Conservation (phyloP, 371 early-diverging fungal species). For the Blakeslea trispora region DNA sequence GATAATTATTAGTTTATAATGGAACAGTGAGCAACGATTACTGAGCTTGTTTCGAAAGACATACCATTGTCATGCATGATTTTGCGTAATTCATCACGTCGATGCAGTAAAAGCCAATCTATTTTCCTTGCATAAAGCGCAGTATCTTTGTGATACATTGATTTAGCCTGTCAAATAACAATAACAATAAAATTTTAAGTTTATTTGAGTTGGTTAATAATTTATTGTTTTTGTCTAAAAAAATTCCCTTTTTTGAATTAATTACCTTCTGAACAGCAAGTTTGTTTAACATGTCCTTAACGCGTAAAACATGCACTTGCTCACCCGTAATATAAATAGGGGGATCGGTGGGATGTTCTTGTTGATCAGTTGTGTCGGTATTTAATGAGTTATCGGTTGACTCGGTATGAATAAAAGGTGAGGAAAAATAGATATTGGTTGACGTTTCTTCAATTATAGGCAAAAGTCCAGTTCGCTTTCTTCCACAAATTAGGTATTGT, state of each 20-base stretch:
- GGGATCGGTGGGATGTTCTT: conserved; percentile 13
- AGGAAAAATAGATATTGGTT: conserved; percentile 74
- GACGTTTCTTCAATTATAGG: conserved; percentile 70
- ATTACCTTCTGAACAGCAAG: conserved; percentile 48
- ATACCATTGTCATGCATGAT: conserved; percentile 80
- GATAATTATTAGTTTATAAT: too few species aligned
- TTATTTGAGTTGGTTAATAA: not conserved
- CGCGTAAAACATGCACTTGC: conserved; percentile 31
- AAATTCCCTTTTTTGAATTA: not conserved
- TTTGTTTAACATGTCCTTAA: conserved; percentile 49
- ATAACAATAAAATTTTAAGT: not conserved
- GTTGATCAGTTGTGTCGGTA: not conserved
- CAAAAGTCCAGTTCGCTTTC: conserved; percentile 67
- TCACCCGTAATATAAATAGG: conserved; percentile 45
- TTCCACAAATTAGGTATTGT: conserved; percentile 70
- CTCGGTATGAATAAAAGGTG: conserved; percentile 49
- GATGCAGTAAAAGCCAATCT: conserved; percentile 75
- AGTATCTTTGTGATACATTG: conserved; percentile 51
- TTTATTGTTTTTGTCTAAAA: not conserved
- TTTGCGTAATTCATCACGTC: conserved; percentile 61
- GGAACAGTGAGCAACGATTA: too few species aligned
- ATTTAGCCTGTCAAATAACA: conserved; percentile 35
- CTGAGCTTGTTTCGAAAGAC: too few species aligned
- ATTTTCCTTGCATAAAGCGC: conserved; percentile 61
- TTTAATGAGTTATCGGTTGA: not conserved